phyloP scores from a whole-genome alignment of 148 eudicot genomes.

The Cornus suecica region DNA sequence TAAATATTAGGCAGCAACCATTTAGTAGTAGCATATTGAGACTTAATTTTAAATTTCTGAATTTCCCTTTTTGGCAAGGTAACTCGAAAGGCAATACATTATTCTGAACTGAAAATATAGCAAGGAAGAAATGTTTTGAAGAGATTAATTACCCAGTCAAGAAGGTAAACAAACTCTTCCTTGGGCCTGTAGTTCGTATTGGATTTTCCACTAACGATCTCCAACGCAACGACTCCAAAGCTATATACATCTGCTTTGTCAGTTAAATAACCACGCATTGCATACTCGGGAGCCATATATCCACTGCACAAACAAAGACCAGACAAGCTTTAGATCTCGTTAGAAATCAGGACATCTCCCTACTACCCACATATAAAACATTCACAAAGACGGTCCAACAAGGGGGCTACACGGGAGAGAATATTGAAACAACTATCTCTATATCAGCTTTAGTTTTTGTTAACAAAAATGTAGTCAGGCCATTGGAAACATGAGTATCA shows the following conservation, averaged over 20 bases:
- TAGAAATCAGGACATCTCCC: no score
- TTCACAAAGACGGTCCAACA: no score
- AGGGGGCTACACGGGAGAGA: no score
- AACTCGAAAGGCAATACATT: background rate
- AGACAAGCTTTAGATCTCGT: background rate
- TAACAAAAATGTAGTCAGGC: background rate
- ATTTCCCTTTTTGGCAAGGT: background rate
- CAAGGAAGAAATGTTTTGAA: background rate
- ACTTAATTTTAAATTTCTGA: background rate
- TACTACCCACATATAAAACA: no score
- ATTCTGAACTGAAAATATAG: background rate
- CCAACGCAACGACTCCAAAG: slow-evolving; percentile 58
- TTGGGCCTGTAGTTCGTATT: slow-evolving; percentile 50
- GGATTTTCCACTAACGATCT: slow-evolving; percentile 56
- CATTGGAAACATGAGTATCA: background rate
- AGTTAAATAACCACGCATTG: slow-evolving; percentile 60
- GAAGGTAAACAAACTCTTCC: slow-evolving; percentile 63
- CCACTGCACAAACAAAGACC: slow-evolving; percentile 33
- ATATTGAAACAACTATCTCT: no score
- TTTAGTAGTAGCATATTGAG: background rate
- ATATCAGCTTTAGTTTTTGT: no score
- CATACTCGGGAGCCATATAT: slow-evolving; percentile 67
- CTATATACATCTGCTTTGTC: slow-evolving; percentile 57
- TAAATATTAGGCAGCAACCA: background rate
- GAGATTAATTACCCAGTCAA: slow-evolving; percentile 46